Evolutionary conservation across 2,329 filamentous ascomycete species (phyloP), one percentile per base, ranked within the genome.

Genomic region (Apiospora saccharicola): DNA sequence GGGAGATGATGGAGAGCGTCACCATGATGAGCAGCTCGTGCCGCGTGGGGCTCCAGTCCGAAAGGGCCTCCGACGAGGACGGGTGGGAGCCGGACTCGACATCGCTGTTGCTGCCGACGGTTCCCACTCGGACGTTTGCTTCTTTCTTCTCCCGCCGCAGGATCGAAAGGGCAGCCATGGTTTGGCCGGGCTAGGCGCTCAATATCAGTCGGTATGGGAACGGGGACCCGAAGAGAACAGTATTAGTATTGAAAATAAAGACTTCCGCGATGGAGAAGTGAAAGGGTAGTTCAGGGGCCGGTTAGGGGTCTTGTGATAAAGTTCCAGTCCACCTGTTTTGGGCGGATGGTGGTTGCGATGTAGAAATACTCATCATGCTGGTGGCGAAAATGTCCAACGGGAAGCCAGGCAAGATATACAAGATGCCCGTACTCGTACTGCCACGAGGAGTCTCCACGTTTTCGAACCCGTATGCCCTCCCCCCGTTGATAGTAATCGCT

Each of bases 1-100:
- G 71, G 19, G 73, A 75, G 61, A 76, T 68, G 44, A 76, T 49
- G 64, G 75, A 71, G 67, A 77, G 70, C 10, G 73, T 70, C 49
- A 76, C 12, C 73, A 77, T 74, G 71, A 77, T 74, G 71, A 77
- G 70, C 53, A 76, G 43, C 74, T 78, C 57, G 57, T 76, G 74
- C 41, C 64, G 67, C 13, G 69, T 73, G 10, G 75, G 76, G 41
- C 72, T 75, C 74, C 75, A 77, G 53, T 34, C 67, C 19, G 44
- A 16, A 10, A 47, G 10, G 8, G 22, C 2, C 8, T 69, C 34
- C 22, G 7, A 4, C 22, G 61, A 26, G 2, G 67, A 49, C 16
- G 13, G n/a, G 3, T n/a, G 26, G 43, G 67, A 3, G 57, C 34
- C 34, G 19, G 57, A 34, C 44, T 69, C 67, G 67, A 49, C 67